A percentile compares a stretch with the other conserved stretches of the same genome.
These are phyloP conservation scores for Meyerozyma guilliermondii DNA, from an alignment of 1,139 yeast species.

Conservation along the genomic window DNA sequence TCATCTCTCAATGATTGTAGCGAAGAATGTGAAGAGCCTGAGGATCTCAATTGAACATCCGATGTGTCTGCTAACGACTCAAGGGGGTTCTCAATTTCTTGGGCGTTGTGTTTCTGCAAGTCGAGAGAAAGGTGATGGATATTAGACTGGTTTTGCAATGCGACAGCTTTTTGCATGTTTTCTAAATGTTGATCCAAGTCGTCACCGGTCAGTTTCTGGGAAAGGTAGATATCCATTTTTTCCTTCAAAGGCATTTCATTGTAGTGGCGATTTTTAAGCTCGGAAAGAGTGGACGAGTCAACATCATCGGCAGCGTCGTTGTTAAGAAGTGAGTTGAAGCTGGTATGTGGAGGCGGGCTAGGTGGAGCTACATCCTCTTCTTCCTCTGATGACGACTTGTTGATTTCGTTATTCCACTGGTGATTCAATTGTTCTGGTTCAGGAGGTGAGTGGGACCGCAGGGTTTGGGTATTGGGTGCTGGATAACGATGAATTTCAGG, in stretches of 20 bases:
- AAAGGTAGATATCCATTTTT: constrained; percentile 31
- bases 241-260: constrained; percentile 34
- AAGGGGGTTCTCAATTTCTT: constrained; percentile 29
- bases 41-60: constrained; percentile 27
- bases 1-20: constrained; percentile 36
- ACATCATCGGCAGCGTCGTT: constrained; percentile 13
- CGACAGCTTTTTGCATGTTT: constrained; percentile 23
- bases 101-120: constrained; percentile 20
- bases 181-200: constrained; percentile 36
- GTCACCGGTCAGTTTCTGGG: constrained; percentile 12
- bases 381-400: constrained; percentile 10
- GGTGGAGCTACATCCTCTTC: constrained; percentile 28
- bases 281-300: constrained; percentile 18
- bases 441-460: constrained; percentile 2
- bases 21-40: constrained; percentile 41
- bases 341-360: constrained; percentile 26
- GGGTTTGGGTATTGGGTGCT: constrained; percentile 8
- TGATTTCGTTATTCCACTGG: constrained; percentile 4
- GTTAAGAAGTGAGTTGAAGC: constrained; percentile 13
- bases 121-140: constrained; percentile 34
- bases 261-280: constrained; percentile 19
- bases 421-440: constrained; percentile 2
- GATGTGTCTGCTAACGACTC: constrained; percentile 26
- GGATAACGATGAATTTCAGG: constrained; percentile 37
- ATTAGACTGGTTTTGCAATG: constrained; percentile 25